A percentile compares a stretch with the other conserved stretches of the same genome.
phyloP scores from a whole-genome alignment of 2,329 filamentous ascomycete genomes.

The Colletotrichum kahawae region DNA sequence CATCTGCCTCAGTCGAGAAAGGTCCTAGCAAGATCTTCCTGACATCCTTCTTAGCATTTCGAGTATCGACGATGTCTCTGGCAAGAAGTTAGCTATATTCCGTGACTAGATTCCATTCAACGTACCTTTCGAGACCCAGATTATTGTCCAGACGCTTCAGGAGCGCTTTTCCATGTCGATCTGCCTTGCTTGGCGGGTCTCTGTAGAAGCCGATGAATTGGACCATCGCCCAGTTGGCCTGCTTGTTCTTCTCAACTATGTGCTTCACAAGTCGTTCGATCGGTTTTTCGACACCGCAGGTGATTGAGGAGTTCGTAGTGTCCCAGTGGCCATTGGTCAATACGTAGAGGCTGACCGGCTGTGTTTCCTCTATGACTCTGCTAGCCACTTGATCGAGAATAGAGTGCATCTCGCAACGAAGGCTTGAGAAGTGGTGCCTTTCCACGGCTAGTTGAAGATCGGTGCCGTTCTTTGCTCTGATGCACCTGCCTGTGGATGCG shows the following conservation, averaged over 20 bases:
- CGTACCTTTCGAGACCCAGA: background rate
- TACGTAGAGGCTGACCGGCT: background rate
- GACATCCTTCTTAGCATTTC: background rate
- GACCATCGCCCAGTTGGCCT: background rate
- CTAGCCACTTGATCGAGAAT: no score
- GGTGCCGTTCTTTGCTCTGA: no score
- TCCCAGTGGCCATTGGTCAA: background rate
- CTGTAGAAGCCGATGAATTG: background rate
- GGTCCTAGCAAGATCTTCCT: background rate
- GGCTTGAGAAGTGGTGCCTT: no score
- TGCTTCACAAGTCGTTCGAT: background rate
- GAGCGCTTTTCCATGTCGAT: background rate
- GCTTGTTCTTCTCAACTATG: background rate
- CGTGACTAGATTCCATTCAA: no score
- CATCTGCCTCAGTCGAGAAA: background rate
- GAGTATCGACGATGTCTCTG: background rate
- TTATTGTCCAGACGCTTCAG: background rate
- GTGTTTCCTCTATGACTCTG: no score
- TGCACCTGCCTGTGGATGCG: no score
- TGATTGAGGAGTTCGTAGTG: no score
- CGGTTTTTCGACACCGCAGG: no score
- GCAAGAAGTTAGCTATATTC: no score
- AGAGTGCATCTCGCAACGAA: no score
- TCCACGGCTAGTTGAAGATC: no score
- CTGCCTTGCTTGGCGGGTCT: background rate